phyloP scores from a whole-genome alignment of 2,329 filamentous ascomycete genomes.

The Pezicula rhizophila region DNA sequence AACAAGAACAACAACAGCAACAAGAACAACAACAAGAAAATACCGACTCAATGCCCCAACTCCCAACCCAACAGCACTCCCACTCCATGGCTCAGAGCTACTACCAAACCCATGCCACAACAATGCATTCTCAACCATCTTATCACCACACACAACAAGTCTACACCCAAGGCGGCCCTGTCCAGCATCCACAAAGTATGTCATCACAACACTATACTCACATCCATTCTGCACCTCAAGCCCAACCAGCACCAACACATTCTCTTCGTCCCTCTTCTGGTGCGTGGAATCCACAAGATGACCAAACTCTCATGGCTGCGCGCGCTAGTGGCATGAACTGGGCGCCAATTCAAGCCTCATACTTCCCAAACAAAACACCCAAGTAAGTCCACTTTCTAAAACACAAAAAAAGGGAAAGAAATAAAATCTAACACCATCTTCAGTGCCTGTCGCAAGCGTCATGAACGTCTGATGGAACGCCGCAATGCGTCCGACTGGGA shows the following conservation, averaged over 20 bases:
- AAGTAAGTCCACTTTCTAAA: slow-evolving; percentile 10
- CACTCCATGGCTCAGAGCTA: slow-evolving; percentile 2
- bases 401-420: background rate
- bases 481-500: slow-evolving; percentile 61
- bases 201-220: background rate
- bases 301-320: slow-evolving; percentile 65
- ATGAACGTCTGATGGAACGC: slow-evolving; percentile 77
- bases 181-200: slow-evolving; percentile 5
- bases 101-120: background rate
- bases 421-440: slow-evolving; percentile 41
- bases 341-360: slow-evolving; percentile 69
- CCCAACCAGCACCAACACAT: slow-evolving; percentile 6
- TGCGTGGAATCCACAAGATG: slow-evolving; percentile 69
- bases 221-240: slow-evolving; percentile 1
- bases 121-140: slow-evolving; percentile 4
- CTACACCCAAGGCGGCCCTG: slow-evolving; percentile 11
- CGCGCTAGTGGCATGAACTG: slow-evolving; percentile 75
- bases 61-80: slow-evolving; percentile 8
- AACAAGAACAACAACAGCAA: slow-evolving; percentile 12
- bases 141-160: slow-evolving; percentile 2
- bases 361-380: slow-evolving; percentile 69
- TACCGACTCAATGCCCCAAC: slow-evolving; percentile 5
- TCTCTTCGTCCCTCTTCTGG: slow-evolving; percentile 48
- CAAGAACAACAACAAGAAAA: slow-evolving; percentile 14
- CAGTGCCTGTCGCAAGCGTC: slow-evolving; percentile 75